A percentile compares a stretch with the other conserved stretches of the same genome.
These are phyloP conservation scores for Gastrolobium villosum DNA, from an alignment of 306 rosid genomes.

Conservation along the genomic window DNA sequence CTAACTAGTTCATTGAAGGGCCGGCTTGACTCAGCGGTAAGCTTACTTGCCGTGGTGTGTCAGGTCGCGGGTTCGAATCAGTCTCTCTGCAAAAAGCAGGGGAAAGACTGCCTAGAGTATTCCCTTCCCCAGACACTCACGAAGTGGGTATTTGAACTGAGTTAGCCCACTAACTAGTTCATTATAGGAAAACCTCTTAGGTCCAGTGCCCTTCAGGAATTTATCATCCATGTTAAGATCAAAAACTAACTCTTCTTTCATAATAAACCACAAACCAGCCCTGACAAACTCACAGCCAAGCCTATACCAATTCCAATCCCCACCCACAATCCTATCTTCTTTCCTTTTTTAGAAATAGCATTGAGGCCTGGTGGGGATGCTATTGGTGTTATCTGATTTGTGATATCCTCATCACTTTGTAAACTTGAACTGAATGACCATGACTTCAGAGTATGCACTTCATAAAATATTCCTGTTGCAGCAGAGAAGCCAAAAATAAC, in stretches of 20 bases:
- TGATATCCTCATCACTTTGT: not conserved
- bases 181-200: conserved; percentile 48
- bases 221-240: conserved; percentile 49
- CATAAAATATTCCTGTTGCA: conserved; percentile 47
- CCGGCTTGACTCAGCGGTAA: too few species aligned
- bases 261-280: not conserved
- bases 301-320: conserved; percentile 45
- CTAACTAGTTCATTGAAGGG: conserved; percentile 38
- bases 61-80: too few species aligned
- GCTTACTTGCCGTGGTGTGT: too few species aligned
- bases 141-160: too few species aligned
- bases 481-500: conserved; percentile 60
- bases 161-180: conserved; percentile 42
- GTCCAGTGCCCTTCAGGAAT: conserved; percentile 53
- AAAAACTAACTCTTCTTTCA: conserved; percentile 39
- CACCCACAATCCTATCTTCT: conserved; percentile 22
- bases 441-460: conserved; percentile 44
- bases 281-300: conserved; percentile 18
- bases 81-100: too few species aligned
- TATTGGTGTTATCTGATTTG: not conserved
- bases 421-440: conserved; percentile 54
- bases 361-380: not conserved
- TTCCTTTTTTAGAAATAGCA: not conserved
- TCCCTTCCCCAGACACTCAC: too few species aligned
- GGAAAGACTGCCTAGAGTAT: too few species aligned